phyloP scores from a whole-genome alignment of 1,284 basidiomycete species.

The Boletus semigastroideus region DNA sequence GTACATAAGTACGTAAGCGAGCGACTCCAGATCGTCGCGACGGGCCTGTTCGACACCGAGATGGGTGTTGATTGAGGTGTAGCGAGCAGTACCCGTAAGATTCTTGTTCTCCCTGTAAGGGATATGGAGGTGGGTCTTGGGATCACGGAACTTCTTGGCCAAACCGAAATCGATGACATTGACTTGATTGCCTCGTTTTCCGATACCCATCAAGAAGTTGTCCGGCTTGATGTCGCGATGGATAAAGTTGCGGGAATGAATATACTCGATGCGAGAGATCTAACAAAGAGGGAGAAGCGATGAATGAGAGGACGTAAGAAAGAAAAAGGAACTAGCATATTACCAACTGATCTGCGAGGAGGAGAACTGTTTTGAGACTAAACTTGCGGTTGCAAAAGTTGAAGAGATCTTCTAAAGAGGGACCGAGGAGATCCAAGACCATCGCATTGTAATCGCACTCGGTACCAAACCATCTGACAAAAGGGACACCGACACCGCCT shows the following conservation, averaged over 20 bases:
- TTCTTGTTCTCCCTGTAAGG: conserved; percentile 99
- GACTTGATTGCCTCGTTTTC: conserved; percentile 99
- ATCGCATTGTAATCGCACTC: conserved; percentile 99
- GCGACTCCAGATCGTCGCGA: conserved; percentile 93
- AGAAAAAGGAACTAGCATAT: conserved; percentile 27
- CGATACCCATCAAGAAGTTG: conserved; percentile 99
- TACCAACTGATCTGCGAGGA: conserved; percentile 96
- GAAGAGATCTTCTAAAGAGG: conserved; percentile 98
- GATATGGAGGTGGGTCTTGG: conserved; percentile 99
- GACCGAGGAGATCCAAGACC: conserved; percentile 97
- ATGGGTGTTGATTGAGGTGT: conserved; percentile 99
- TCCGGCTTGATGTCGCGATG: conserved; percentile 99
- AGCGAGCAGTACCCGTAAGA: conserved; percentile 96
- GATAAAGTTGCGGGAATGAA: conserved; percentile 99
- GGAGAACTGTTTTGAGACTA: conserved; percentile 93
- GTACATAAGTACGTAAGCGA: conserved; percentile 98
- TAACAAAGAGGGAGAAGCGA: conserved; percentile 31
- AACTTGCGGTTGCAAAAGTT: conserved; percentile 99
- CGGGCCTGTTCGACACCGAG: conserved; percentile 96
- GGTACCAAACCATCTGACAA: conserved; percentile 97
- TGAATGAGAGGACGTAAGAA: neutral
- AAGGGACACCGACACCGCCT: conserved; percentile 97
- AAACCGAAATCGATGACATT: conserved; percentile 99
- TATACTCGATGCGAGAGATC: conserved; percentile 99
- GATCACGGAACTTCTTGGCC: conserved; percentile 99